Evolutionary conservation across 2,329 filamentous ascomycete species (phyloP).

Genomic region (Fusarium burgessii): DNA sequence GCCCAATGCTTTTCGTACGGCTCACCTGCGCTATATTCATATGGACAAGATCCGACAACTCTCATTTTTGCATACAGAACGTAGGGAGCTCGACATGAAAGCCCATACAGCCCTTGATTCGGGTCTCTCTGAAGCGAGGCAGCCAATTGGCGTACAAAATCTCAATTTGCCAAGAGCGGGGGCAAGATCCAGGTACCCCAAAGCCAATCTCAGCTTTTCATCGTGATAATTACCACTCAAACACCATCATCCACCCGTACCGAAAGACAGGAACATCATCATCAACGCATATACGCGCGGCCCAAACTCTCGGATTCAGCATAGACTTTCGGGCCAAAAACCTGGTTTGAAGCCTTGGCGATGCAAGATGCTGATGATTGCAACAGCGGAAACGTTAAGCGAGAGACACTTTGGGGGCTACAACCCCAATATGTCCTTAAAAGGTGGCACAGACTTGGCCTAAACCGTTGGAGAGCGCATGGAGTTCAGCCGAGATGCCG

Average conservation of each 20-base stretch:
- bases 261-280: not conserved
- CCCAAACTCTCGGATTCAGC: not conserved
- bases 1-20: too few species aligned
- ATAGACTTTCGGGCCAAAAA: not conserved
- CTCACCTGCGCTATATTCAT: too few species aligned
- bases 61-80: too few species aligned
- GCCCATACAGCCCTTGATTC: not conserved
- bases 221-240: not conserved
- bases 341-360: not conserved
- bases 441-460: not conserved
- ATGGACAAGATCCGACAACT: too few species aligned
- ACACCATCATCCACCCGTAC: not conserved
- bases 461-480: slow-evolving; percentile 10
- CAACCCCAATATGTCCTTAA: slow-evolving; percentile 18
- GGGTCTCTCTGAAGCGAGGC: not conserved
- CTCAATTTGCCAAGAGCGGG: not conserved
- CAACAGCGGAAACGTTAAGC: not conserved
- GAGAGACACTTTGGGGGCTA: slow-evolving; percentile 12
- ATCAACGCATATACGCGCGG: not conserved
- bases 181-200: not conserved
- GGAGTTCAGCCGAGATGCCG: slow-evolving; percentile 18
- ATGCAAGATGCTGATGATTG: not conserved
- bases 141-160: not conserved
- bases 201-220: not conserved
- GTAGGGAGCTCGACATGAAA: too few species aligned